phyloP scores from a whole-genome alignment of 1,139 yeast species.

The Kodamaea suecica region DNA sequence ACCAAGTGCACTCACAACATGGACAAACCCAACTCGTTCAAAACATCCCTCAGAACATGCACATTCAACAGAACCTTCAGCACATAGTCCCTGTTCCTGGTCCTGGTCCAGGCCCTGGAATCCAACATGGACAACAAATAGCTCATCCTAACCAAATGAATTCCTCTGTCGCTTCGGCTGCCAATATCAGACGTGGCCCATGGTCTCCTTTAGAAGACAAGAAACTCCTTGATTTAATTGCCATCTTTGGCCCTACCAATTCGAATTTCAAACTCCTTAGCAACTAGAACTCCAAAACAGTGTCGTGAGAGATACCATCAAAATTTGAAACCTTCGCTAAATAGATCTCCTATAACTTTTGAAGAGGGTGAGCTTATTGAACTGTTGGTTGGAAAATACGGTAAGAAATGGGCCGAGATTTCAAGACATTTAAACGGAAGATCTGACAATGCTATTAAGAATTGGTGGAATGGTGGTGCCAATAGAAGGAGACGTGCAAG shows the following conservation, averaged over 20 bases:
- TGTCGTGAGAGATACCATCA: constrained; percentile 92
- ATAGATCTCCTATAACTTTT: constrained; percentile 75
- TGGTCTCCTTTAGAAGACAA: constrained; percentile 89
- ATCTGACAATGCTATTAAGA: constrained; percentile 86
- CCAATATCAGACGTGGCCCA: constrained; percentile 56
- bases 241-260: constrained; percentile 76
- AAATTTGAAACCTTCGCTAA: constrained; percentile 79
- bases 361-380: constrained; percentile 86
- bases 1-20: no score
- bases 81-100: no score
- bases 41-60: no score
- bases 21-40: no score
- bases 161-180: not conserved
- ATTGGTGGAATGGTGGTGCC: constrained; percentile 97
- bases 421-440: constrained; percentile 85
- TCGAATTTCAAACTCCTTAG: constrained; percentile 72
- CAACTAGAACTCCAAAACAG: constrained; percentile 85
- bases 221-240: constrained; percentile 64
- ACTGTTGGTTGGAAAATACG: constrained; percentile 71
- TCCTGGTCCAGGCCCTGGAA: no score
- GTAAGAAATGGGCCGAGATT: constrained; percentile 93
- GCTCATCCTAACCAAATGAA: not conserved
- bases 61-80: no score
- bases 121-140: no score
- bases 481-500: constrained; percentile 66